Conservation (phyloP, 73 alveolate species). For the Durusdinium trenchii region DNA sequence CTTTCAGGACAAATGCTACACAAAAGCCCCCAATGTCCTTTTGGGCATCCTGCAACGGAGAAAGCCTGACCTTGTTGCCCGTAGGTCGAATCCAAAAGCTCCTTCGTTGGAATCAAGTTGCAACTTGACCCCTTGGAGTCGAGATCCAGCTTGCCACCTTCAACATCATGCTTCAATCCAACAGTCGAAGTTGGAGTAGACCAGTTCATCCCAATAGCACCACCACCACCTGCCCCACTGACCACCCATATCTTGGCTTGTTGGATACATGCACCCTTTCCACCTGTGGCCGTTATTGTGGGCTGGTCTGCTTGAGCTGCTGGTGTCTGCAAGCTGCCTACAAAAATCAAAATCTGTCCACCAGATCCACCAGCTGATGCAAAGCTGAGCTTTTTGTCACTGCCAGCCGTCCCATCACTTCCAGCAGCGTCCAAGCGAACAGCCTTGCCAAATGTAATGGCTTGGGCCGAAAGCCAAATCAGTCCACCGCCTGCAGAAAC, state of each 20-base stretch:
- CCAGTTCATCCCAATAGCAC: too few species aligned
- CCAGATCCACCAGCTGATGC: background rate
- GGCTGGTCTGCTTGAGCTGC: background rate
- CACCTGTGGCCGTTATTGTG: constrained; percentile 30
- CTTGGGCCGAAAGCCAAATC: constrained; percentile 50
- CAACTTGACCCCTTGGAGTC: background rate
- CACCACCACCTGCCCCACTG: constrained; percentile 80
- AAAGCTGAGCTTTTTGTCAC: background rate
- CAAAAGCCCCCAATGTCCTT: constrained; percentile 28
- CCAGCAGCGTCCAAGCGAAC: constrained; percentile 54
- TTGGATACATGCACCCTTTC: constrained; percentile 50
- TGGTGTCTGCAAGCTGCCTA: constrained; percentile 1
- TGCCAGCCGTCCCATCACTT: constrained; percentile 20
- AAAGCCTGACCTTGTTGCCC: constrained; percentile 35
- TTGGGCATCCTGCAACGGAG: constrained; percentile 36
- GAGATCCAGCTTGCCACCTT: constrained; percentile 1
- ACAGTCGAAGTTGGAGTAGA: background rate
- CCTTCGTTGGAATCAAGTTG: constrained; percentile 19
- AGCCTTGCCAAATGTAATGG: constrained; percentile 15
- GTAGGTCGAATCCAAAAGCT: background rate
- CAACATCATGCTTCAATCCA: too few species aligned
- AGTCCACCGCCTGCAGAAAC: constrained; percentile 48
- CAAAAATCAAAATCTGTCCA: constrained; percentile 65
- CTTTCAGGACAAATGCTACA: background rate
- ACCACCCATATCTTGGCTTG: constrained; percentile 21